phyloP scores from a whole-genome alignment of 1,284 basidiomycete genomes.

The Amylostereum areolatum region DNA sequence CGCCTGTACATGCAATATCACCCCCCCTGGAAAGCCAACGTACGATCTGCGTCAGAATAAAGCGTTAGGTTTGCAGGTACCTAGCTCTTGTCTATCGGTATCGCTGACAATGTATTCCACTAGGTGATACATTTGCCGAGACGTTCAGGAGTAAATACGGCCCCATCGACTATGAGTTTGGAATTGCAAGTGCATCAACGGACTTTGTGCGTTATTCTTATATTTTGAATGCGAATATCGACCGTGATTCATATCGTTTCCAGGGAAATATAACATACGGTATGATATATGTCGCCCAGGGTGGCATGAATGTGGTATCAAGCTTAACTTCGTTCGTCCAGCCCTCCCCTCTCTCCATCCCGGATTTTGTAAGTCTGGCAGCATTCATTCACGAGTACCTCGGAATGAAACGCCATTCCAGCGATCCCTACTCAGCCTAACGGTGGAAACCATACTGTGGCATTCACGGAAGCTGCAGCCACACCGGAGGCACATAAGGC shows the following conservation, averaged over 20 bases:
- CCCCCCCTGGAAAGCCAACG: slow-evolving; percentile 24
- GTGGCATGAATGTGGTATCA: slow-evolving; percentile 3
- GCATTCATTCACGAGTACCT: not conserved
- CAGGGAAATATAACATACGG: slow-evolving; percentile 69
- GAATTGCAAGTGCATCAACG: slow-evolving; percentile 14
- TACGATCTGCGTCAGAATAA: slow-evolving; percentile 60
- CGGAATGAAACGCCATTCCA: slow-evolving; percentile 18
- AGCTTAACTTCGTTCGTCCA: slow-evolving; percentile 22
- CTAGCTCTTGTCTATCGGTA: not conserved
- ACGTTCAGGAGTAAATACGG: slow-evolving; percentile 35
- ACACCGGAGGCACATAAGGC: slow-evolving; percentile 57
- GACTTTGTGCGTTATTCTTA: slow-evolving; percentile 13
- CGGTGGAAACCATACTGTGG: slow-evolving; percentile 65
- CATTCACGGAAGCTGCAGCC: slow-evolving; percentile 54
- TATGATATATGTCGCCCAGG: slow-evolving; percentile 20
- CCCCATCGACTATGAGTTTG: slow-evolving; percentile 17
- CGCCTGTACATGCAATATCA: slow-evolving; percentile 52
- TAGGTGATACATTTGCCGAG: slow-evolving; percentile 42
- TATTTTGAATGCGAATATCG: not conserved
- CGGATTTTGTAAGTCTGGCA: slow-evolving; percentile 40
- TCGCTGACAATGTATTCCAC: not conserved
- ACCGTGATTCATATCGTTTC: not conserved
- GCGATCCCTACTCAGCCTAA: slow-evolving; percentile 59
- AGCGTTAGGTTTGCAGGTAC: slow-evolving; percentile 45
- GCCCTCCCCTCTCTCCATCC: slow-evolving; percentile 64